Evolutionary conservation across 164 flowering plant species (phyloP).

Genomic region (Malania oleifera): DNA sequence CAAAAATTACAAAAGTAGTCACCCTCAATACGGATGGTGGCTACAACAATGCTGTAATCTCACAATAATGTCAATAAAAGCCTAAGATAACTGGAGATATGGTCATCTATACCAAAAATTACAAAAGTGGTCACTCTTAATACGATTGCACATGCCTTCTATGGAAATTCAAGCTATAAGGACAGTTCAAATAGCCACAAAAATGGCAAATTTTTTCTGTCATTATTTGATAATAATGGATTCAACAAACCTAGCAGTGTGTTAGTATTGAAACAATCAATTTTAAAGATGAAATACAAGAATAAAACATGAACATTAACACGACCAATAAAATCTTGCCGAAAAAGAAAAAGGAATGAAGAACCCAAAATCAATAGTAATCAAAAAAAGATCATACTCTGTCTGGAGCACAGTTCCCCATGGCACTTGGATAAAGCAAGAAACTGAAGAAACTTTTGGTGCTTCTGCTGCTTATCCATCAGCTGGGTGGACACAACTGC

Average conservation of each 20-base stretch:
- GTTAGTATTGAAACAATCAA: no score
- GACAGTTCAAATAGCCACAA: neutral
- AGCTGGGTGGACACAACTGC: constrained; percentile 74
- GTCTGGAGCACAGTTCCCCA: constrained; percentile 73
- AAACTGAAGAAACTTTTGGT: constrained; percentile 80
- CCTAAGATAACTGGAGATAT: neutral
- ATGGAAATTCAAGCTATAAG: neutral
- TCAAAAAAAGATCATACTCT: constrained; percentile 46
- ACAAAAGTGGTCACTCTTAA: neutral
- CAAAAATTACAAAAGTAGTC: neutral
- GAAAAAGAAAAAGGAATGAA: neutral
- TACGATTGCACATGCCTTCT: neutral
- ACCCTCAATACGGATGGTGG: neutral
- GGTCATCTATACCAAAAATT: neutral
- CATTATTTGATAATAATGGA: no score
- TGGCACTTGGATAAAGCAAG: constrained; percentile 94
- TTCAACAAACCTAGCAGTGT: no score
- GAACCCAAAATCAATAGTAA: neutral
- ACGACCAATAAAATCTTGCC: neutral
- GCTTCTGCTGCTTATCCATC: constrained; percentile 87
- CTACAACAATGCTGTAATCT: neutral
- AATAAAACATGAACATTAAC: no score
- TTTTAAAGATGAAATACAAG: no score
- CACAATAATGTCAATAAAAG: constrained; percentile 1
- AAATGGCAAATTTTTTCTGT: neutral